Evolutionary conservation across 306 rosid species (phyloP).

Genomic region (Urtica urens): DNA sequence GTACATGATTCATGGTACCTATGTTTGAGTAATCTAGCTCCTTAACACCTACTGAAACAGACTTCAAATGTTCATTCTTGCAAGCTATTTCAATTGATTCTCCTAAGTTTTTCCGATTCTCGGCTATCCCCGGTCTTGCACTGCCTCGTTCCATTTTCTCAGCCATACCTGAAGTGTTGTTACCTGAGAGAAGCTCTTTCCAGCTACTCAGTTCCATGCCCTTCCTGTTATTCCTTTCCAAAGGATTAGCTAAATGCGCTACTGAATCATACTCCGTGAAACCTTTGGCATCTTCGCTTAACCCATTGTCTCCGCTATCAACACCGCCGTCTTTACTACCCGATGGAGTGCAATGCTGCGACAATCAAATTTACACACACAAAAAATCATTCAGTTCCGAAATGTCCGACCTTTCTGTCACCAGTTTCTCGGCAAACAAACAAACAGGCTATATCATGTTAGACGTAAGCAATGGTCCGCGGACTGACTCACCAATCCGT

Average conservation of each 20-base stretch:
- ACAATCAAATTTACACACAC: constrained; percentile 16
- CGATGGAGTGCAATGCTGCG: constrained; percentile 70
- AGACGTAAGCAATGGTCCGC: no score
- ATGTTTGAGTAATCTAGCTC: constrained; percentile 25
- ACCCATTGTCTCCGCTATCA: constrained; percentile 13
- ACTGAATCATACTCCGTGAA: constrained; percentile 34
- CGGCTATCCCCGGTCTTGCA: constrained; percentile 9
- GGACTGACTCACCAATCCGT: constrained; percentile 55
- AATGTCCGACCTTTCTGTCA: background rate
- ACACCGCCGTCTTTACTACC: constrained; percentile 22
- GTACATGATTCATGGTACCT: constrained; percentile 11
- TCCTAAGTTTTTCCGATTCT: constrained; percentile 14
- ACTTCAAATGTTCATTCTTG: constrained; percentile 15
- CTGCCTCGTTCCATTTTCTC: constrained; percentile 17
- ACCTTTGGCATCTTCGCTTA: constrained; percentile 32
- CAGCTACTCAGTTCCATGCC: constrained; percentile 53
- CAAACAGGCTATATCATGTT: no score
- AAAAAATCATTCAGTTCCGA: background rate
- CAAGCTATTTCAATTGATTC: constrained; percentile 16
- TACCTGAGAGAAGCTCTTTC: constrained; percentile 40
- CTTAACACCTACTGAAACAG: constrained; percentile 15
- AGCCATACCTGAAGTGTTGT: constrained; percentile 23
- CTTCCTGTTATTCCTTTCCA: constrained; percentile 50
- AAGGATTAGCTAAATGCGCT: constrained; percentile 48
- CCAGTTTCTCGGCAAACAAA: constrained; percentile 4